A percentile compares a stretch with the other conserved stretches of the same genome.
phyloP scores from a whole-genome alignment of 352 stramenopile genomes.

The Pythium aristosporum region DNA sequence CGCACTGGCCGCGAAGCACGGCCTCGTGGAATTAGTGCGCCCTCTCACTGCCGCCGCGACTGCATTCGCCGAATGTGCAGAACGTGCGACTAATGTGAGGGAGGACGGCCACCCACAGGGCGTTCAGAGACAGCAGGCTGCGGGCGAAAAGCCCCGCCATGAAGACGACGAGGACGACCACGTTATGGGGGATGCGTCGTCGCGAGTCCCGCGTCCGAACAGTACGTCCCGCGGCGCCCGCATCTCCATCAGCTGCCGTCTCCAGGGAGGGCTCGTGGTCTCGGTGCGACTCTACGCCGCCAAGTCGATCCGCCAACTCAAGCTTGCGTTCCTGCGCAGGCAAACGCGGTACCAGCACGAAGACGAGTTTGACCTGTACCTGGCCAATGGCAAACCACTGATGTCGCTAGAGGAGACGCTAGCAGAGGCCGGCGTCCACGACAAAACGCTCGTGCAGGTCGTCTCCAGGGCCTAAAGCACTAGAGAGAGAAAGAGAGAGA shows the following conservation, averaged over 20 bases:
- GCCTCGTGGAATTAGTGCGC: slow-evolving; percentile 40
- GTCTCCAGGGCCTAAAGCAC: slow-evolving; percentile 17
- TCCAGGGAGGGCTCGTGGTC: slow-evolving; percentile 56
- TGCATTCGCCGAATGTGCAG: background rate
- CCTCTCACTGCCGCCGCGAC: slow-evolving; percentile 2
- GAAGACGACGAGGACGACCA: background rate
- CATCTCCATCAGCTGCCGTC: slow-evolving; percentile 51
- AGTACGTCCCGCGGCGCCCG: too few relatives aligned
- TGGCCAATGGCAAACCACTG: slow-evolving; percentile 40
- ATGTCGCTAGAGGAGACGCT: slow-evolving; percentile 39
- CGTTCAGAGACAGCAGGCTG: background rate
- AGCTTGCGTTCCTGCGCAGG: slow-evolving; percentile 37
- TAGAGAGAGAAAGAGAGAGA: background rate
- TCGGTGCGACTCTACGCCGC: slow-evolving; percentile 38
- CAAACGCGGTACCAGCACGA: slow-evolving; percentile 47
- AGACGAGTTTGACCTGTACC: slow-evolving; percentile 55
- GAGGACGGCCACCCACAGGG: background rate
- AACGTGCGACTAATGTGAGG: background rate
- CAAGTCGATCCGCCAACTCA: slow-evolving; percentile 55
- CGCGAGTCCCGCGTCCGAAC: too few relatives aligned
- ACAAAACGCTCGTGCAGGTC: slow-evolving; percentile 48
- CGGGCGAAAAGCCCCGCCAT: background rate
- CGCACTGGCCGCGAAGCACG: slow-evolving; percentile 42
- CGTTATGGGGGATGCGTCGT: background rate
- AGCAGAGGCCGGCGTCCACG: slow-evolving; percentile 30